Conservation (phyloP, 352 stramenopile species). For the Aphanomyces stellatus region DNA sequence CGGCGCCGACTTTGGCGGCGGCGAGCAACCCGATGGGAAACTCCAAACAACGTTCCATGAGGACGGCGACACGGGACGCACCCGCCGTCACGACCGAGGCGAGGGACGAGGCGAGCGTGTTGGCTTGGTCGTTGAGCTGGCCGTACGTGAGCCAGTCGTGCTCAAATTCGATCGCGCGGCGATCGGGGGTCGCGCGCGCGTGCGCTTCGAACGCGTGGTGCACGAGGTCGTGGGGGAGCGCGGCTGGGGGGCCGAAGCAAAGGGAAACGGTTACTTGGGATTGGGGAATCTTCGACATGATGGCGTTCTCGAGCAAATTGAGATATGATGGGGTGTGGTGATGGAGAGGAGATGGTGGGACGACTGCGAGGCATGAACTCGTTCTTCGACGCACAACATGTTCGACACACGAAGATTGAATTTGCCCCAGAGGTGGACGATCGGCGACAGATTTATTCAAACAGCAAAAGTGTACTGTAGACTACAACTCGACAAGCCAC, state of each 20-base stretch:
- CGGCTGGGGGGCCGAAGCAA: background rate
- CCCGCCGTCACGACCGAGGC: slow-evolving; percentile 37
- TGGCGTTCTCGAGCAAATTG: no score
- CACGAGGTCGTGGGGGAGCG: background rate
- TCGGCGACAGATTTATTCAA: no score
- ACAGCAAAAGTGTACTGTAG: no score
- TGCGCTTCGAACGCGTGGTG: background rate
- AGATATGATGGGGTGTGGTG: no score
- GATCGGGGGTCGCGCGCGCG: slow-evolving; percentile 22
- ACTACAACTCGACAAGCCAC: no score
- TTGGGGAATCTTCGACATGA: no score
- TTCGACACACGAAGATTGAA: no score
- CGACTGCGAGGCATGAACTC: no score
- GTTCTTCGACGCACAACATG: no score
- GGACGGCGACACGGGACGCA: background rate
- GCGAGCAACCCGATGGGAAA: slow-evolving; percentile 89
- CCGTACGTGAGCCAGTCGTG: slow-evolving; percentile 25
- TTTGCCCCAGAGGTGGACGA: no score
- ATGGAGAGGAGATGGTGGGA: no score
- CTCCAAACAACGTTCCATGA: slow-evolving; percentile 88
- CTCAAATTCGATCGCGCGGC: slow-evolving; percentile 15
- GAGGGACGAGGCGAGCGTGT: slow-evolving; percentile 19
- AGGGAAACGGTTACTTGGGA: no score
- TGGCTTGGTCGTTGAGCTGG: slow-evolving; percentile 25
- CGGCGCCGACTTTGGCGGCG: slow-evolving; percentile 82